Evolutionary conservation across 2,329 filamentous ascomycete genomes (phyloP).

Genomic region (Diaporthe longicolla): DNA sequence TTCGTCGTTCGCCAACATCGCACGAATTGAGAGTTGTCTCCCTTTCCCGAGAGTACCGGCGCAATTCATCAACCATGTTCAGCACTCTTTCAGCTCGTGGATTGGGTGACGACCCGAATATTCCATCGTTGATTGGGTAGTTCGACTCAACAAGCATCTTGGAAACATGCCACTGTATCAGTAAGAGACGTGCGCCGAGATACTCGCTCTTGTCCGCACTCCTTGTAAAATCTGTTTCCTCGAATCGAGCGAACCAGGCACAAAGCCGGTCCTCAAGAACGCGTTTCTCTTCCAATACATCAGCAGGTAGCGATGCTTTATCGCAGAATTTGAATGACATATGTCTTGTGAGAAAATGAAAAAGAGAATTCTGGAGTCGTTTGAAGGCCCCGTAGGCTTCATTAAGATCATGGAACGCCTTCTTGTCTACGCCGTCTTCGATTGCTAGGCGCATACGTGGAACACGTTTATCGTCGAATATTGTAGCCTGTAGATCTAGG

Average conservation of each 20-base stretch:
- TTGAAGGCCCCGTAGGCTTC: background rate
- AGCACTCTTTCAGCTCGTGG: background rate
- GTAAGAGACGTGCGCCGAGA: background rate
- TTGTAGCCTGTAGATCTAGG: conserved; percentile 6
- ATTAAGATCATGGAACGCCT: background rate
- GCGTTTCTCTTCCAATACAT: background rate
- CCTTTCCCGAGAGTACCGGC: background rate
- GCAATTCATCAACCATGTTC: background rate
- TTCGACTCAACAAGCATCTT: background rate
- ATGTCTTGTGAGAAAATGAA: background rate
- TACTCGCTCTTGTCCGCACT: background rate
- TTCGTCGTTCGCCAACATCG: background rate
- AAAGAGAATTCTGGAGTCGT: background rate
- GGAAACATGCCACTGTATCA: conserved; percentile 1
- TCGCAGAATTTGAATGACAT: background rate
- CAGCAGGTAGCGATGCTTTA: background rate
- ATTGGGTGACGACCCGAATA: background rate
- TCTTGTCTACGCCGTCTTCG: background rate
- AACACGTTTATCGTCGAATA: background rate
- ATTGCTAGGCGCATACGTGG: background rate
- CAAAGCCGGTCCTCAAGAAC: background rate
- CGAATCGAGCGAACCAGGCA: background rate
- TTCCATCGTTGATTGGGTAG: background rate
- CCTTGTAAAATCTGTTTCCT: background rate
- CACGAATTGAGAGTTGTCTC: too few relatives aligned